These are phyloP conservation scores for Quercus wislizeni DNA, from an alignment of 306 rosid genomes.

Conservation along the genomic window DNA sequence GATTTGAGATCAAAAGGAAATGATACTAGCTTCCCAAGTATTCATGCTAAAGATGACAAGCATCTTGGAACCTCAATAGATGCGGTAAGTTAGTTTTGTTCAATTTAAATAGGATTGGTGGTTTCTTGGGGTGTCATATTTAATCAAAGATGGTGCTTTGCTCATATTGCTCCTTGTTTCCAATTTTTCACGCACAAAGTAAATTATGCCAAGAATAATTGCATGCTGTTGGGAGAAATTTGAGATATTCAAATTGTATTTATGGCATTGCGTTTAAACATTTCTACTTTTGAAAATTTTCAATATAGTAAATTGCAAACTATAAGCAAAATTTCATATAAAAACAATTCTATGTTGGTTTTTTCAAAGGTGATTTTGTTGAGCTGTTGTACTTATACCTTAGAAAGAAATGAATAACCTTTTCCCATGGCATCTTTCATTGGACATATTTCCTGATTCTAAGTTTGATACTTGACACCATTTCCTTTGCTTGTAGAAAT, in stretches of 20 bases:
- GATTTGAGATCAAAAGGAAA: conserved; percentile 39
- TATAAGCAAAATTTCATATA: conserved; percentile 3
- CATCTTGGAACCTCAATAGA: conserved; percentile 29
- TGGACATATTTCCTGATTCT: neutral
- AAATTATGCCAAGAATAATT: neutral
- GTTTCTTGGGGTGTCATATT: conserved; percentile 5
- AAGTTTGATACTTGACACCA: conserved; percentile 16
- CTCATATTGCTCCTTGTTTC: neutral
- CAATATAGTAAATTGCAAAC: conserved; percentile 3
- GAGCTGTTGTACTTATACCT: neutral
- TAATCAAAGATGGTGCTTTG: neutral
- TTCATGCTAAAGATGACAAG: conserved; percentile 30
- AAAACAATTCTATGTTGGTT: neutral
- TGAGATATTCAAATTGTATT: neutral
- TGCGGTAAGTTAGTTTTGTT: conserved; percentile 45
- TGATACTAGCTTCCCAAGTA: neutral
- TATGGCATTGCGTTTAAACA: neutral
- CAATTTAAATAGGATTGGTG: neutral
- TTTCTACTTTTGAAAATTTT: conserved; percentile 1
- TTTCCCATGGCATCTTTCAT: neutral
- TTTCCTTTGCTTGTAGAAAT: conserved; percentile 18
- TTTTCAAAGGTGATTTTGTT: neutral
- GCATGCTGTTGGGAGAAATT: neutral
- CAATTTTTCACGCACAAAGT: neutral
- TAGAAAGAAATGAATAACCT: conserved; percentile 15